Evolutionary conservation across 257 asterid species (phyloP), one percentile per base, ranked within the genome.

Genomic region (Cynanchum wilfordii): DNA sequence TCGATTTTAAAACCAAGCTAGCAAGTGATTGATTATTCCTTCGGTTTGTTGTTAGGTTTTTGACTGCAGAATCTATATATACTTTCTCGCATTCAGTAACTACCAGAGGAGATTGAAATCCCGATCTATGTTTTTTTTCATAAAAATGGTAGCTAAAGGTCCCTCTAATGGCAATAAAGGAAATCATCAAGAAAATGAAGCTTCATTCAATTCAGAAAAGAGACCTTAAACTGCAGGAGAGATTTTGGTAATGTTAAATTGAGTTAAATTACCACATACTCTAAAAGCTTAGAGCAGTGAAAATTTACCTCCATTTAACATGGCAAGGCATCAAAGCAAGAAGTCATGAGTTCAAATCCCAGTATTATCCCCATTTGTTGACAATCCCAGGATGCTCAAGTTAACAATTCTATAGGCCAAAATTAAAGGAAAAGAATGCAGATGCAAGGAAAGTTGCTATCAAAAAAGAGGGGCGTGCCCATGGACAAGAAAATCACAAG

Each of bases 101-200:
- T 17, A 16, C 10, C 24, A 19, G 42, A 8, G 20, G 10, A 63
- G 33, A 63, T 7, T 16, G n/a, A 33, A 16, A 63, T 33, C 7
- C 40, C 19, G 10, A 30, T 60, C 45, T 13, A 29, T 7, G 22
- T 1, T 27, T 30, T 4, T 30, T 11, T 62, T 16, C 45, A 62
- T 15, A 30, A 15, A 62, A 62, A 62, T 62, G 12, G 67, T 45
- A 63, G 68, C 25, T 63, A 63, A 36, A 63, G 47, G 68, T 33
- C 47, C 47, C 47, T 42, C 49, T 63, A 36, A 36, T 7, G 15
- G 27, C 68, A 30, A 6, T 33, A 33, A 17, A 33, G 22, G 10
- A 54, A 42, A 42, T 42, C 47, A 42, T 42, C 47, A 42, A 7
- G 11, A 42, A 42, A 42, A 42, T 42, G 47, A 42, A 7, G 27